Evolutionary conservation across 257 asterid genomes (phyloP).

Genomic region (Nyctanthes arbortristis): DNA sequence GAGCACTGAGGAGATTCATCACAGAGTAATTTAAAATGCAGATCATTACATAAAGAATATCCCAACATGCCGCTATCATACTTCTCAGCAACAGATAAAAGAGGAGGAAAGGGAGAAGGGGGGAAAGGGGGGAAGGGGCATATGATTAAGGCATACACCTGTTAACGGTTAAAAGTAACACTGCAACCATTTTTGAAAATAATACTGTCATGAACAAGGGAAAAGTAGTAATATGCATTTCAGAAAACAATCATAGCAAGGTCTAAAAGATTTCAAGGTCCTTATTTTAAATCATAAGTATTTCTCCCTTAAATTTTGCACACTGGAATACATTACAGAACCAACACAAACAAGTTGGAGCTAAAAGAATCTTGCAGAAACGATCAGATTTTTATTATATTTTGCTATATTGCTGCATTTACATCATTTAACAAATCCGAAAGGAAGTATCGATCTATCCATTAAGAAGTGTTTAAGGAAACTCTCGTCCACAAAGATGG

Average conservation of each 20-base stretch:
- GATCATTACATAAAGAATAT: conserved; percentile 8
- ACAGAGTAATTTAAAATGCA: conserved; percentile 8
- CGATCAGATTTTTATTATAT: neutral
- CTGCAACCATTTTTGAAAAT: neutral
- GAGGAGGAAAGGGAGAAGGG: too few relatives aligned
- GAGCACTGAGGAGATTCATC: conserved; percentile 64
- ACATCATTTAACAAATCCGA: neutral
- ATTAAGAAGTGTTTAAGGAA: neutral
- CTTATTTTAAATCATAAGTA: neutral
- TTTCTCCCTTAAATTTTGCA: neutral
- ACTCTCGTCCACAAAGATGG: neutral
- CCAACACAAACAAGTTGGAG: neutral
- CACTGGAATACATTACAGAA: neutral
- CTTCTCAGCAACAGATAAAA: neutral
- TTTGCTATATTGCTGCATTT: neutral
- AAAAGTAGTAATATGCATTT: neutral
- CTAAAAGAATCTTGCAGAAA: neutral
- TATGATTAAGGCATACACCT: neutral
- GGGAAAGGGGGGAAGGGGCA: too few relatives aligned
- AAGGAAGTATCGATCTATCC: neutral
- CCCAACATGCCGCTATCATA: neutral
- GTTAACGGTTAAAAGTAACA: neutral
- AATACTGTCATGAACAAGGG: neutral
- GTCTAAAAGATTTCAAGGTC: neutral
- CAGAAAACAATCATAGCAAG: neutral